Evolutionary conservation across 176 grass and related monocot species (phyloP).

Genomic region (Hordeum vulgare): MorexV3_pseudomolecules_assembly NC_058523.1:395998975-395999474

Average conservation of each 20-base stretch:
- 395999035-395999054: slow-evolving; percentile 48
- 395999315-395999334: background rate
- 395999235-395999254: too few species aligned
- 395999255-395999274: background rate
- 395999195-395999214: background rate
- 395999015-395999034: slow-evolving; percentile 40
- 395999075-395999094: background rate
- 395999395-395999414: background rate
- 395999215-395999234: background rate
- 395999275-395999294: background rate
- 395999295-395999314: background rate
- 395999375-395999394: background rate
- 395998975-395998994: slow-evolving; percentile 9
- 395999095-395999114: background rate
- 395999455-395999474: background rate
- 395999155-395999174: background rate
- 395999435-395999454: background rate
- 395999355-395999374: background rate
- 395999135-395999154: background rate
- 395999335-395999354: background rate
- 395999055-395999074: background rate
- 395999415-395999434: background rate
- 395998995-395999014: slow-evolving; percentile 38
- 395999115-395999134: background rate
- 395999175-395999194: background rate